Evolutionary conservation across 345 rosid genomes (phyloP), one percentile per base, ranked within the genome.

Genomic region (Camelina hispida): DNA sequence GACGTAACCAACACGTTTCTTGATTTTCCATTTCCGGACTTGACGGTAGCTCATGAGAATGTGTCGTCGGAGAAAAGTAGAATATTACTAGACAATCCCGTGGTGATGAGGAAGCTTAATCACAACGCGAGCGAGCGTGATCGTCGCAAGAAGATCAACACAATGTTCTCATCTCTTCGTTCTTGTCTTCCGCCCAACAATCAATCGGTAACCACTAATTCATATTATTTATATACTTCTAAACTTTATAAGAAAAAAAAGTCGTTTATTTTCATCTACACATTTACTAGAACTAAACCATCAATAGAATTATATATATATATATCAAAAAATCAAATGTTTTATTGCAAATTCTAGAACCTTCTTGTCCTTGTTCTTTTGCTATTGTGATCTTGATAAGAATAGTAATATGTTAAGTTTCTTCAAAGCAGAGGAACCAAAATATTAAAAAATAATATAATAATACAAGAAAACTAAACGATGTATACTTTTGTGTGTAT

Each of bases 61-160:
- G 59, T 55, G 38, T 58, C 68, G 9, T 32, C 72, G 6, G 77
- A 71, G 62, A 46, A 8, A 14, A 37, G 58, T 9, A 52, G 14
- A 17, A 55, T 9, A 30, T 18, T 34, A 53, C 3, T 38, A 59
- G 11, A 59, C 23, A 66, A 51, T 44, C 62, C 43, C 4, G 25
- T 40, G 20, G 46, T 66, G 58, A 66, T 66, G 81, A 66, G 67
- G 73, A 89, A 89, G 85, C 84, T 89, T 44, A 80, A 85, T 53
- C 95, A 89, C 82, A 91, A 87, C 60, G 91, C 90, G 0, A 86
- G 85, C 2, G 97, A 91, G 51, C 87, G 93, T 11, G 75, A 80
- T 15, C 88, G 93, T 15, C 84, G 97, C 12, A 86, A 73, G 84
- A 89, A 81, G 78, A 81, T 91, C 71, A 91, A 87, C 53, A 14